These are phyloP conservation scores for Colletotrichum melonis DNA, from an alignment of 2,329 filamentous ascomycete genomes.

Conservation along the genomic window DNA sequence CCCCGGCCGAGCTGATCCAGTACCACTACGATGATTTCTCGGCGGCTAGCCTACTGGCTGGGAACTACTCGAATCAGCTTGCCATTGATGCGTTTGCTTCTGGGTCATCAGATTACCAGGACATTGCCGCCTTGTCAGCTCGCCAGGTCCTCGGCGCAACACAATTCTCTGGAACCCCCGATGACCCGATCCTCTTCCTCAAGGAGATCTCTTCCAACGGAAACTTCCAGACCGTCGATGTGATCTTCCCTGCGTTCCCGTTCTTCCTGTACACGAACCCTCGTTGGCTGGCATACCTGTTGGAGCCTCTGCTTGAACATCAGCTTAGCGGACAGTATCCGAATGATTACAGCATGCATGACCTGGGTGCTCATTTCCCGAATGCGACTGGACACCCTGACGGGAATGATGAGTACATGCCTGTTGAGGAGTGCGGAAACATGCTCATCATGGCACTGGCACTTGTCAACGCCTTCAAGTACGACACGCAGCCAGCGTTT, in stretches of 20 bases:
- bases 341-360: conserved; percentile 84
- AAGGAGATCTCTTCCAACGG: conserved; percentile 90
- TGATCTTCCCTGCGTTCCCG: conserved; percentile 87
- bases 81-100: conserved; percentile 78
- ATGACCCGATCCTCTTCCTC: conserved; percentile 80
- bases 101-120: conserved; percentile 79
- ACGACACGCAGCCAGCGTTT: conserved; percentile 69
- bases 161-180: conserved; percentile 78
- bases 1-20: conserved; percentile 70
- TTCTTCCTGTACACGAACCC: conserved; percentile 91
- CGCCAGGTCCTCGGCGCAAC: conserved; percentile 85
- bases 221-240: conserved; percentile 87
- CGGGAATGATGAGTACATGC: conserved; percentile 79
- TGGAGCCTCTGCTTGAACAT: conserved; percentile 85
- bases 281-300: conserved; percentile 80
- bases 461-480: conserved; percentile 78
- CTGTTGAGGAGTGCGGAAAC: conserved; percentile 79
- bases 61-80: conserved; percentile 79
- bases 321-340: conserved; percentile 86
- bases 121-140: conserved; percentile 81
- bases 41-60: conserved; percentile 71
- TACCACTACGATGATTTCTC: conserved; percentile 83
- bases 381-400: conserved; percentile 81
- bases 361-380: conserved; percentile 78
- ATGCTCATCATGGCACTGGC: conserved; percentile 85